phyloP scores from a whole-genome alignment of 1,284 basidiomycete genomes.

The Erythrobasidium hasegawianum region DNA sequence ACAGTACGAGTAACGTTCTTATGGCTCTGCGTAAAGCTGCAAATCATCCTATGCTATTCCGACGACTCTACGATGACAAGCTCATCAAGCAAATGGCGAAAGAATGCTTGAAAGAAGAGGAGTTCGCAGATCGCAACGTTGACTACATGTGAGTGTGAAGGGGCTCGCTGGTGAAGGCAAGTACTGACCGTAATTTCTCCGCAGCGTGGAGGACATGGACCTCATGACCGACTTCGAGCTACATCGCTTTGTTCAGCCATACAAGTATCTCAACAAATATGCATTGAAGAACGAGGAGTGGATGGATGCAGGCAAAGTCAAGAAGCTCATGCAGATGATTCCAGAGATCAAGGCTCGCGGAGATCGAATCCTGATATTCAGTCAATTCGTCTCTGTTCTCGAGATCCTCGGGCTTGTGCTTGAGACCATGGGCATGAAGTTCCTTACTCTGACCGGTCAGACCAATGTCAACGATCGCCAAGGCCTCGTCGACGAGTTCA shows the following conservation, averaged over 20 bases:
- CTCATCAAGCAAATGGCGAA: slow-evolving; percentile 71
- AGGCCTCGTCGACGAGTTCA: slow-evolving; percentile 91
- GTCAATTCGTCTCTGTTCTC: slow-evolving; percentile 91
- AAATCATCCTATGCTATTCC: slow-evolving; percentile 92
- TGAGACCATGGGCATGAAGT: slow-evolving; percentile 69
- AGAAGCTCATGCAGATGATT: slow-evolving; percentile 68
- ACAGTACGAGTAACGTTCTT: slow-evolving; percentile 42
- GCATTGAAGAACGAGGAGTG: slow-evolving; percentile 71
- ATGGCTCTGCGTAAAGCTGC: slow-evolving; percentile 74
- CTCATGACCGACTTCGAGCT: slow-evolving; percentile 94
- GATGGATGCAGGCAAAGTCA: slow-evolving; percentile 84
- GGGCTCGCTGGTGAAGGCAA: too few relatives aligned
- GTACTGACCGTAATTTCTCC: not conserved
- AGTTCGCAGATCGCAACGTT: slow-evolving; percentile 74
- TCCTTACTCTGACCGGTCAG: slow-evolving; percentile 84
- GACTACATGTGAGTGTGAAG: slow-evolving; percentile 50
- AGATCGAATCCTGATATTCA: slow-evolving; percentile 87
- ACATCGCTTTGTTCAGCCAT: slow-evolving; percentile 67
- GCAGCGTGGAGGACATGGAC: slow-evolving; percentile 50
- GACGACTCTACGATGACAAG: slow-evolving; percentile 74
- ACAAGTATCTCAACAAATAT: slow-evolving; percentile 79
- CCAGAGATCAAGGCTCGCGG: slow-evolving; percentile 64
- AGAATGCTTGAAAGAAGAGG: slow-evolving; percentile 81
- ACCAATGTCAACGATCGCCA: slow-evolving; percentile 93
- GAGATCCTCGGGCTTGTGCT: slow-evolving; percentile 86